These are phyloP conservation scores for Dendrostoma leiphaemia DNA, from an alignment of 2,329 filamentous ascomycete species.

Conservation along the genomic window DNA sequence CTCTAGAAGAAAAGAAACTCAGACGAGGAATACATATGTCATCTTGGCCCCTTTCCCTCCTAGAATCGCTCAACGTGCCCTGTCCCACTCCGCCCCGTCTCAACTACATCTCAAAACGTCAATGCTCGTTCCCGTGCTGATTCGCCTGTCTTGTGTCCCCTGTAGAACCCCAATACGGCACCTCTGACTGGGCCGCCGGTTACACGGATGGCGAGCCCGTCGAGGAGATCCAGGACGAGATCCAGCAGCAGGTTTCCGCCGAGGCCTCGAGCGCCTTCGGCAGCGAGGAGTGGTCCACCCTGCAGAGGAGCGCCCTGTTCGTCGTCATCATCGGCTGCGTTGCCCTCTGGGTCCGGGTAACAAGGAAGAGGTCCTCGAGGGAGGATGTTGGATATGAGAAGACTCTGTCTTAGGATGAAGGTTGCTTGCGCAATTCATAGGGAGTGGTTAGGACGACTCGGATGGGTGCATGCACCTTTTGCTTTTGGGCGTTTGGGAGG, in stretches of 20 bases:
- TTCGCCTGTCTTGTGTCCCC: constrained; percentile 27
- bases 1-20: neutral
- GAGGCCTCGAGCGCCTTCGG: constrained; percentile 6
- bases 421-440: neutral
- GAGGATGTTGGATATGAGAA: constrained; percentile 41
- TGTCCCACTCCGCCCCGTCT: neutral
- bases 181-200: constrained; percentile 36
- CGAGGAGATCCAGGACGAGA: constrained; percentile 19
- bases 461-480: neutral
- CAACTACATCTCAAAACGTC: constrained; percentile 14
- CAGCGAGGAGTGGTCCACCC: constrained; percentile 38
- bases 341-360: constrained; percentile 42
- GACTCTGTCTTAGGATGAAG: constrained; percentile 34
- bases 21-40: constrained; percentile 6
- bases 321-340: constrained; percentile 46
- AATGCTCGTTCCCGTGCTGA: constrained; percentile 27
- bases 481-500: neutral
- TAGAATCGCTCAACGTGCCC: neutral
- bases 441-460: neutral
- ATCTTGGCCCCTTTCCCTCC: neutral
- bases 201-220: constrained; percentile 30
- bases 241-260: constrained; percentile 10
- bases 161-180: constrained; percentile 32
- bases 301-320: constrained; percentile 52
- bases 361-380: constrained; percentile 30